A percentile compares a stretch with the other conserved stretches of the same genome.
Conservation (phyloP, 2,329 filamentous ascomycete species). For the Fusarium sp. region DNA sequence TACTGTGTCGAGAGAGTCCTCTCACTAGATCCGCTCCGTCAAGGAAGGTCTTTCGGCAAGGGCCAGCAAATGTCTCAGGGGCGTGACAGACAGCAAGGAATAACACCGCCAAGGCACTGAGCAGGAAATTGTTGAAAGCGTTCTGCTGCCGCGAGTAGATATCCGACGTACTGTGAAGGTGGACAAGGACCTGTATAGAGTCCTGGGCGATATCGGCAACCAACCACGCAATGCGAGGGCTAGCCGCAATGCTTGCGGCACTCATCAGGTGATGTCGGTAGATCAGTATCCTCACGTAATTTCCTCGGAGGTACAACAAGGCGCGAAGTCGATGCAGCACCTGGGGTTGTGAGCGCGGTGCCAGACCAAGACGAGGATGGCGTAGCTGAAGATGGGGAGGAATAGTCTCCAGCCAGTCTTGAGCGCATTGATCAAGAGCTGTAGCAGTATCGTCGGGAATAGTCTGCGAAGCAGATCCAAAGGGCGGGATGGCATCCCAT, state of each 20-base stretch:
- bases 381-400: slow-evolving; percentile 54
- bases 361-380: slow-evolving; percentile 52
- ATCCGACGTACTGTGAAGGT: slow-evolving; percentile 43
- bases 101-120: slow-evolving; percentile 47
- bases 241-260: slow-evolving; percentile 50
- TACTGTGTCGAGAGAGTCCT: slow-evolving; percentile 49
- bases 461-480: slow-evolving; percentile 49
- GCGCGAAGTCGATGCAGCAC: slow-evolving; percentile 56
- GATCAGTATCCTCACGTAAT: slow-evolving; percentile 59
- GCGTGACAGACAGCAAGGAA: slow-evolving; percentile 57
- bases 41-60: slow-evolving; percentile 48
- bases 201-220: slow-evolving; percentile 52
- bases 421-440: slow-evolving; percentile 56
- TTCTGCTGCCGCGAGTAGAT: slow-evolving; percentile 47
- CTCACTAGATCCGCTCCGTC: slow-evolving; percentile 49
- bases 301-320: slow-evolving; percentile 58
- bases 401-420: slow-evolving; percentile 60
- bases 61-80: slow-evolving; percentile 54
- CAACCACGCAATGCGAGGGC: slow-evolving; percentile 50
- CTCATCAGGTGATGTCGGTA: slow-evolving; percentile 58
- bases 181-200: slow-evolving; percentile 44
- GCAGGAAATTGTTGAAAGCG: slow-evolving; percentile 46
- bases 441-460: slow-evolving; percentile 54
- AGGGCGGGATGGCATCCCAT: slow-evolving; percentile 57
- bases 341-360: slow-evolving; percentile 47